Evolutionary conservation across 345 rosid species (phyloP).

Genomic region (Arabidopsis arenosa): DNA sequence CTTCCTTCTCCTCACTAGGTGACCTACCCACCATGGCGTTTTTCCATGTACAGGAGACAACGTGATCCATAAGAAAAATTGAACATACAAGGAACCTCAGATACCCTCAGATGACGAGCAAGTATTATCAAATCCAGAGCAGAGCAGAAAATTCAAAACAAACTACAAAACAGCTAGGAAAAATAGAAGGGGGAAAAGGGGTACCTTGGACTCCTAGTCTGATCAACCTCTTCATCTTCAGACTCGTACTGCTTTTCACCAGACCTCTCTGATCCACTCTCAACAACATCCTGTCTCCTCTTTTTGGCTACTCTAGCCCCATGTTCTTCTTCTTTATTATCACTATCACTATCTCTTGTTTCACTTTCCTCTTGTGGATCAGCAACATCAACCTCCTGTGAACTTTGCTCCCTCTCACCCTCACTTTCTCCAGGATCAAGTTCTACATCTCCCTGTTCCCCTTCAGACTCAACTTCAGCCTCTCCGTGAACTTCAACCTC

Average conservation of each 20-base stretch:
- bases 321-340: slow-evolving; percentile 67
- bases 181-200: not conserved
- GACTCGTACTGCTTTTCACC: slow-evolving; percentile 73
- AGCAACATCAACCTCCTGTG: slow-evolving; percentile 71
- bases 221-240: slow-evolving; percentile 93
- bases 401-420: slow-evolving; percentile 88
- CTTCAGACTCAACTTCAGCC: slow-evolving; percentile 77
- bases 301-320: slow-evolving; percentile 66
- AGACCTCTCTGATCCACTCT: slow-evolving; percentile 92
- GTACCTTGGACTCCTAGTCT: slow-evolving; percentile 75
- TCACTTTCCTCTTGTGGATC: slow-evolving; percentile 76
- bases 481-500: slow-evolving; percentile 54
- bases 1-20: slow-evolving; percentile 73
- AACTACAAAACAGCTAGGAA: slow-evolving; percentile 13
- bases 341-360: slow-evolving; percentile 72
- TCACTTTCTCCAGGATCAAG: slow-evolving; percentile 90
- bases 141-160: not conserved
- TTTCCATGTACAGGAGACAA: slow-evolving; percentile 16
- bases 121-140: not conserved
- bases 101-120: slow-evolving; percentile 33
- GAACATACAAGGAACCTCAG: slow-evolving; percentile 21
- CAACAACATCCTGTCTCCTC: slow-evolving; percentile 65
- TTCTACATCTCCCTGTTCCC: slow-evolving; percentile 63
- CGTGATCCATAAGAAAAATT: slow-evolving; percentile 30
- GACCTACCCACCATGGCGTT: slow-evolving; percentile 55